Conservation (phyloP, 768 basidiomycete genomes). For the Dictyophora rubrovolvata region DNA sequence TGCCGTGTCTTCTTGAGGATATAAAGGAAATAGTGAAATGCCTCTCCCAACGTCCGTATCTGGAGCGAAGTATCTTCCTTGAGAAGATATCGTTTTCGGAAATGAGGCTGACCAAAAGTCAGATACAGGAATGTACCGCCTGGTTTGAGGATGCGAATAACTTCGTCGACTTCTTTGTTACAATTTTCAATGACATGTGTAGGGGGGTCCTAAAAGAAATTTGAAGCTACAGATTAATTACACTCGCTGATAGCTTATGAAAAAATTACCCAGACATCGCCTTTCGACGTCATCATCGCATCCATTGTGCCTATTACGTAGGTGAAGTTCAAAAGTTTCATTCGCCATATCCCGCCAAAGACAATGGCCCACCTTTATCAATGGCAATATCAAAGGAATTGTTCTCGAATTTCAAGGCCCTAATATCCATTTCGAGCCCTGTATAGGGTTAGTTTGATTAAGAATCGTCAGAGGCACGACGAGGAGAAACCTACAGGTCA, state of each 20-base stretch:
- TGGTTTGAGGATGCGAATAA: constrained; percentile 61
- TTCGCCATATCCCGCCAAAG: not conserved
- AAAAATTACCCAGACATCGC: constrained; percentile 64
- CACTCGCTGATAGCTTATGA: not conserved
- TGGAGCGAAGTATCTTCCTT: constrained; percentile 49
- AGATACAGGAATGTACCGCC: constrained; percentile 62
- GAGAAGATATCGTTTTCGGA: constrained; percentile 59
- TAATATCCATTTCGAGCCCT: constrained; percentile 85
- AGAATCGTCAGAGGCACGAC: not conserved
- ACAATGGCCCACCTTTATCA: constrained; percentile 53
- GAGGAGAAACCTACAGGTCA: constrained; percentile 47
- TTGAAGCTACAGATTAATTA: constrained; percentile 3
- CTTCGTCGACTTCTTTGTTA: constrained; percentile 66
- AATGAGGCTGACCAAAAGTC: constrained; percentile 87
- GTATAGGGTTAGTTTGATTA: not conserved
- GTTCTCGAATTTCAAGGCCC: constrained; percentile 50
- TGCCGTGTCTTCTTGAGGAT: constrained; percentile 33
- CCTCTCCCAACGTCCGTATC: constrained; percentile 62
- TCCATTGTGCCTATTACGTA: constrained; percentile 64
- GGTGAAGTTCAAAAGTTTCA: not conserved
- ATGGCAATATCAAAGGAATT: constrained; percentile 68
- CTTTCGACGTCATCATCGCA: constrained; percentile 77
- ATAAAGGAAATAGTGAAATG: constrained; percentile 79
- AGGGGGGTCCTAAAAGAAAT: constrained; percentile 53
- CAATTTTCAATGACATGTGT: constrained; percentile 61